phyloP scores from a whole-genome alignment of 2,329 filamentous ascomycete genomes.

The Neonectria magnoliae region DNA sequence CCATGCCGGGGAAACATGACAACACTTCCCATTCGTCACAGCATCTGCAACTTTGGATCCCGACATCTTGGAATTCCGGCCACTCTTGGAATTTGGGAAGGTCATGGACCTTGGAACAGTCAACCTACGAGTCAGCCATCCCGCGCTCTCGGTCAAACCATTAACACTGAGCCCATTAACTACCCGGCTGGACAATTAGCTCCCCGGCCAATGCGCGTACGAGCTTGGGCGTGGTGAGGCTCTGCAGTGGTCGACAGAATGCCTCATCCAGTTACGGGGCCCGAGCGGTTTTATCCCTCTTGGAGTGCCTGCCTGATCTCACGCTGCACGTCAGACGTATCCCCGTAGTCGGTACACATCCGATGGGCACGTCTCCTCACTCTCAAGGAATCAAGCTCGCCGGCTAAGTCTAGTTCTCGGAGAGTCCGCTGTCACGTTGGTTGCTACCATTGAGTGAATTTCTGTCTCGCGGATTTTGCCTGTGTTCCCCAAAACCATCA shows the following conservation, averaged over 20 bases:
- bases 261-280: not conserved
- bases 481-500: not conserved
- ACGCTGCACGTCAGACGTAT: conserved; percentile 25
- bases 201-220: conserved; percentile 1
- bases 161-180: not conserved
- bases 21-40: not conserved
- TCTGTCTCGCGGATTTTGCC: conserved; percentile 16
- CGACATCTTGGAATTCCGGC: not conserved
- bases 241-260: conserved; percentile 5
- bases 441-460: not conserved
- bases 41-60: not conserved
- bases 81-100: not conserved
- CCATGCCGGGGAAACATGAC: not conserved
- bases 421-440: not conserved
- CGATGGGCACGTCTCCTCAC: not conserved
- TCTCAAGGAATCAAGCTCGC: not conserved
- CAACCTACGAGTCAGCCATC: conserved; percentile 12
- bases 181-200: not conserved
- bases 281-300: not conserved
- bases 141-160: conserved; percentile 5
- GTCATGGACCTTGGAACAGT: conserved; percentile 1
- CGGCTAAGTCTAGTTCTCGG: not conserved
- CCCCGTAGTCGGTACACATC: conserved; percentile 1
- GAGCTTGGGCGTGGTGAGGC: conserved; percentile 13
- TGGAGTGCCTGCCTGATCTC: conserved; percentile 23